Conservation (phyloP, 495 filamentous ascomycete species). For the Pseudomonodictys pantanalensis region DNA sequence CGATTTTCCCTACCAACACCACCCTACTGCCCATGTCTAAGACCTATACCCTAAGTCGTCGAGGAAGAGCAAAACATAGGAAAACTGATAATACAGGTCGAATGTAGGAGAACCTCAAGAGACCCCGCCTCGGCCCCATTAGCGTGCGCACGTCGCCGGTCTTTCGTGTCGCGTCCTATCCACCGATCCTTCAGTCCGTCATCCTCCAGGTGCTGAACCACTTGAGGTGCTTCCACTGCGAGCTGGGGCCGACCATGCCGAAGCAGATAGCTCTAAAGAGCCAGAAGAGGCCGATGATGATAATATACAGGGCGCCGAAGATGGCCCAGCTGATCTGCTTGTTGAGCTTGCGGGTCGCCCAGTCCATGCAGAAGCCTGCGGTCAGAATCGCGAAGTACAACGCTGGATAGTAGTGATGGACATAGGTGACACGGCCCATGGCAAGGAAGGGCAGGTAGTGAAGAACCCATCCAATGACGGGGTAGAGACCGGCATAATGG, state of each 20-base stretch:
- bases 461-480: slow-evolving; percentile 88
- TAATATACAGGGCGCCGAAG: slow-evolving; percentile 68
- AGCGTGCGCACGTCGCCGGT: too few species aligned
- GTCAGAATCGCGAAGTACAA: slow-evolving; percentile 93
- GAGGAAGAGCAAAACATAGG: too few species aligned
- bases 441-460: slow-evolving; percentile 94
- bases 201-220: slow-evolving; percentile 76
- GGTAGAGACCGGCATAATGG: slow-evolving; percentile 90
- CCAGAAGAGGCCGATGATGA: slow-evolving; percentile 75
- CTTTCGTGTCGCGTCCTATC: too few species aligned
- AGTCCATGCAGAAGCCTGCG: slow-evolving; percentile 86
- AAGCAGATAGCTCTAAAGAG: slow-evolving; percentile 94
- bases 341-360: slow-evolving; percentile 62
- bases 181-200: slow-evolving; percentile 48
- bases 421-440: slow-evolving; percentile 98
- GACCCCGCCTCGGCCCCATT: too few species aligned
- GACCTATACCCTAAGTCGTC: too few species aligned
- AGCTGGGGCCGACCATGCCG: slow-evolving; percentile 83
- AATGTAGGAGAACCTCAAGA: too few species aligned
- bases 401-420: slow-evolving; percentile 99
- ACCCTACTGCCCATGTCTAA: too few species aligned
- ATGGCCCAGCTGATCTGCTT: slow-evolving; percentile 59
- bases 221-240: slow-evolving; percentile 86
- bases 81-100: too few species aligned
- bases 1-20: too few species aligned